Percentiles rank a stretch among this genome's conserved stretches.
phyloP scores from a whole-genome alignment of 495 filamentous ascomycete species.

The Aspergillus sclerotiicarbonarius region DNA sequence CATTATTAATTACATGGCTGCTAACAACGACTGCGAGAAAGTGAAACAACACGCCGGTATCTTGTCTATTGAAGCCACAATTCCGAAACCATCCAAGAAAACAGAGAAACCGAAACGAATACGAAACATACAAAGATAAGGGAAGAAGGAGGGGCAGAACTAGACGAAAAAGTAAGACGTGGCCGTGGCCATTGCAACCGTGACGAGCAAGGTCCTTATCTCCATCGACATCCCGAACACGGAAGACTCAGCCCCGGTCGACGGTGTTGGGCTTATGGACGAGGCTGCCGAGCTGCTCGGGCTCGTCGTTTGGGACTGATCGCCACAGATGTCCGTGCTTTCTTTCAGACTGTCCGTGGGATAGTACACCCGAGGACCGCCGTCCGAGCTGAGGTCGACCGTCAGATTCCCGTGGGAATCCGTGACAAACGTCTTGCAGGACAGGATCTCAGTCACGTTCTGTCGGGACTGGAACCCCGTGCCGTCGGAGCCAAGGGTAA shows the following conservation, averaged over 20 bases:
- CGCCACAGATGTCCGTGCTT: not conserved
- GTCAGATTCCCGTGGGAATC: not conserved
- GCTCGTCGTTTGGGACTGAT: not conserved
- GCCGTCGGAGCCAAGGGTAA: conserved; percentile 1
- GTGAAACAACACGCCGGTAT: not conserved
- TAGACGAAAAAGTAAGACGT: not conserved
- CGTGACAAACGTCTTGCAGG: conserved; percentile 4
- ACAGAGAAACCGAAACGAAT: not conserved
- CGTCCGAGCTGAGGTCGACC: conserved; percentile 5
- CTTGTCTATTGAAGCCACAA: not conserved
- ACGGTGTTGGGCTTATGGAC: not conserved
- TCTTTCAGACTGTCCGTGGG: conserved; percentile 3
- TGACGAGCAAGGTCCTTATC: not conserved
- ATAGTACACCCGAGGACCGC: conserved; percentile 4
- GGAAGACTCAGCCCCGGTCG: not conserved
- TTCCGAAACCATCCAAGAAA: not conserved
- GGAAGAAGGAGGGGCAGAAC: not conserved
- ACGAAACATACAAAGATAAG: not conserved
- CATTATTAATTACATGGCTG: not conserved
- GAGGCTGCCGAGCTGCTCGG: conserved; percentile 2
- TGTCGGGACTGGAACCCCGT: conserved; percentile 1
- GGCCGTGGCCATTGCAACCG: not conserved
- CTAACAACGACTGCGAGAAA: not conserved
- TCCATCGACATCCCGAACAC: not conserved
- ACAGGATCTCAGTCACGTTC: conserved; percentile 5